Conservation (phyloP, 108 stramenopile species). For the Cyclotella kingstonii region DNA sequence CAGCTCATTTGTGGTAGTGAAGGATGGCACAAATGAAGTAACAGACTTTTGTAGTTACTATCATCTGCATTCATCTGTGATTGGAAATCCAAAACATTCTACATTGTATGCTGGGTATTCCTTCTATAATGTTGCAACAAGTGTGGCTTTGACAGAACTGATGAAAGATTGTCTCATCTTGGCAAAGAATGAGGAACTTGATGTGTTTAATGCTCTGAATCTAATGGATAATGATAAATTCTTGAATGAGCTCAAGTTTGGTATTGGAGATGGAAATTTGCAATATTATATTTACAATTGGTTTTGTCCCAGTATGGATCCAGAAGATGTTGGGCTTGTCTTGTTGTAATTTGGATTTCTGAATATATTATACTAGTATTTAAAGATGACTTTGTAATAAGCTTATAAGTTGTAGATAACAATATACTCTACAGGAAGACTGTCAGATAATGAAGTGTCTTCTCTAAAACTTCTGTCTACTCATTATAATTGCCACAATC, state of each 20-base stretch:
- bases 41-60: constrained; percentile 93
- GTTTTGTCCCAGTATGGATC: constrained; percentile 81
- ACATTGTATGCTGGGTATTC: constrained; percentile 92
- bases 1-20: constrained; percentile 81
- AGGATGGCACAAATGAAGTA: constrained; percentile 54
- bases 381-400: neutral
- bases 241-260: constrained; percentile 93
- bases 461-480: too few species aligned
- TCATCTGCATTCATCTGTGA: constrained; percentile 91
- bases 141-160: constrained; percentile 75
- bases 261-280: constrained; percentile 96
- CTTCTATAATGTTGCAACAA: constrained; percentile 97
- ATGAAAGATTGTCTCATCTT: constrained; percentile 94
- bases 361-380: neutral
- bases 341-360: constrained; percentile 67
- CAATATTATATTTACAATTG: constrained; percentile 99
- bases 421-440: too few species aligned
- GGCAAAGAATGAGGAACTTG: constrained; percentile 80
- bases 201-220: constrained; percentile 99
- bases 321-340: constrained; percentile 91
- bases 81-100: constrained; percentile 75
- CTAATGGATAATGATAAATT: constrained; percentile 95
- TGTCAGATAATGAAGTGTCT: too few species aligned
- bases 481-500: too few species aligned
- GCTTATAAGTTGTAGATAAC: too few species aligned